Evolutionary conservation across 2,329 filamentous ascomycete species (phyloP).

Genomic region (Fusarium sublunatum): DNA sequence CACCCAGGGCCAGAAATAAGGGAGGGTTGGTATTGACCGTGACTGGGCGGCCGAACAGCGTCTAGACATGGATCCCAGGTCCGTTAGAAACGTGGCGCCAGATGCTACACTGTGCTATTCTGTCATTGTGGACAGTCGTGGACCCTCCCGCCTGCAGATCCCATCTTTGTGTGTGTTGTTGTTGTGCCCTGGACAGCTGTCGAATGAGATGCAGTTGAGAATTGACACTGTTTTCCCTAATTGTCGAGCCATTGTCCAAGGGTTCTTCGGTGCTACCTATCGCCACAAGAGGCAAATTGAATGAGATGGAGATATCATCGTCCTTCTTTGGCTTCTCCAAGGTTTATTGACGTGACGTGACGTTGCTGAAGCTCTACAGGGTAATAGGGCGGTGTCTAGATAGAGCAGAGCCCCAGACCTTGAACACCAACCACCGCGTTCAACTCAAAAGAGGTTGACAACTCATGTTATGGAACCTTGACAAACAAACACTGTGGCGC

Average conservation of each 20-base stretch:
- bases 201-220: constrained; percentile 32
- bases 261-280: constrained; percentile 12
- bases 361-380: neutral
- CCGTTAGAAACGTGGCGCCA: constrained; percentile 44
- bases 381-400: constrained; percentile 28
- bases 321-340: constrained; percentile 32
- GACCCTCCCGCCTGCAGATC: constrained; percentile 37
- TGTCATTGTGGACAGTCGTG: constrained; percentile 25
- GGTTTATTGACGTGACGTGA: constrained; percentile 18
- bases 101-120: constrained; percentile 36
- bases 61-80: constrained; percentile 41
- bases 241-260: constrained; percentile 26
- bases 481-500: constrained; percentile 26
- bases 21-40: constrained; percentile 41
- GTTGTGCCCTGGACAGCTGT: constrained; percentile 24
- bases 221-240: constrained; percentile 28
- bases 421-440: constrained; percentile 19
- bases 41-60: constrained; percentile 38
- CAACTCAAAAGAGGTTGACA: constrained; percentile 24
- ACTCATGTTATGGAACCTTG: constrained; percentile 6
- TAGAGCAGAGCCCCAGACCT: constrained; percentile 22
- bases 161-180: constrained; percentile 17
- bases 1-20: constrained; percentile 17
- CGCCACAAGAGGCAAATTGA: constrained; percentile 34
- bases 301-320: constrained; percentile 15